phyloP scores from a whole-genome alignment of 108 stramenopile species.

The Parietichytrium sp. region DNA sequence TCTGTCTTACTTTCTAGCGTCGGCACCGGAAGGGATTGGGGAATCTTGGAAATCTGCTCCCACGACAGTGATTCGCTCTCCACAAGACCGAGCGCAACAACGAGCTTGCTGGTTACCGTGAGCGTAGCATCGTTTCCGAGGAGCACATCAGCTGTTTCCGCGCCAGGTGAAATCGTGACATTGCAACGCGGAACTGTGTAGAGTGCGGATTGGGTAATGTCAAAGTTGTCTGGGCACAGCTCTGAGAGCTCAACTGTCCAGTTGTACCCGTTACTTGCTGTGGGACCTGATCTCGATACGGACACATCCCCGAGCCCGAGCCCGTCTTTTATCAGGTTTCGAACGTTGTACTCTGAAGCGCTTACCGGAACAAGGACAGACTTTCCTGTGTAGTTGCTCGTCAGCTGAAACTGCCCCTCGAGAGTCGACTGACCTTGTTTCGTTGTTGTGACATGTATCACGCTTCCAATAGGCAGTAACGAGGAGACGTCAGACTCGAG shows the following conservation, averaged over 20 bases:
- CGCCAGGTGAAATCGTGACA: not conserved
- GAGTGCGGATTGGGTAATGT: not conserved
- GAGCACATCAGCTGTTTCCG: not conserved
- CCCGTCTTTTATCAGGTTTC: not conserved
- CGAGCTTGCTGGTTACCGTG: not conserved
- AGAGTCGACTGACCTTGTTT: not conserved
- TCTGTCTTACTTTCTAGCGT: no score
- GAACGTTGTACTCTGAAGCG: not conserved
- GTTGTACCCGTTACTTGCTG: not conserved
- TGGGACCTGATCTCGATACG: not conserved
- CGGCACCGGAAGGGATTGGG: not conserved
- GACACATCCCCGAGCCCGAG: not conserved
- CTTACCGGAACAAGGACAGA: not conserved
- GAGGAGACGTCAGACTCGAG: not conserved
- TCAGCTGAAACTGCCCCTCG: not conserved
- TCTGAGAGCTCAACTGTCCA: not conserved
- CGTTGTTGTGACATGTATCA: not conserved
- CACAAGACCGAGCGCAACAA: not conserved
- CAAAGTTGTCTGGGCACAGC: constrained; percentile 6
- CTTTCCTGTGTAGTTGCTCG: not conserved
- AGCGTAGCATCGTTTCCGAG: not conserved
- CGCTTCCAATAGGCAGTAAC: not conserved
- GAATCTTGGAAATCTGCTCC: not conserved
- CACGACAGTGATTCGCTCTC: not conserved
- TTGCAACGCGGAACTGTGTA: not conserved